Evolutionary conservation across 2,329 filamentous ascomycete species (phyloP), one percentile per base, ranked within the genome.

Genomic region (Beauveria bassiana): DNA sequence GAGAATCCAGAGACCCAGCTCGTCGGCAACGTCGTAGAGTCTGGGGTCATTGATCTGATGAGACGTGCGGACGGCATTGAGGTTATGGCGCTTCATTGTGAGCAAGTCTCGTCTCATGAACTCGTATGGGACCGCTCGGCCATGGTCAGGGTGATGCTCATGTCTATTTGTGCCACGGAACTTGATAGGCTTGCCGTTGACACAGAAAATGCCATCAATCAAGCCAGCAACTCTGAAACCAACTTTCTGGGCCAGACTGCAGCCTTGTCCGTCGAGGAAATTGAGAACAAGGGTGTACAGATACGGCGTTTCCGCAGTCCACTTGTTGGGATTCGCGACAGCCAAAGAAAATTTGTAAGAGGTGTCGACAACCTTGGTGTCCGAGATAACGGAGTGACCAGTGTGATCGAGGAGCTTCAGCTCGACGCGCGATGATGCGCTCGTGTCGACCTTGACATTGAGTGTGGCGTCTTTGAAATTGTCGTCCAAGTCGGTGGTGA

Each of bases 111-210:
- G 72, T 59, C 80, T 77, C 66, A 90, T 79, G n/a, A 81, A 84
- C 0, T 82, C 79, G 31, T 81, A 79, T 0, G 85, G 85, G 1
- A 89, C 83, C 0, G 85, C 79, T 0, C 86, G 81, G 0, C 87
- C 86, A 5, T 79, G 80, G 61, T 79, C 74, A 0, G 86, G 82
- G 66, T 89, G 84, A 65, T 90, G 86, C 62, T 91, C 88, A 65
- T 90, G 88, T 40, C 87, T 79, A 67, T 90, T 90, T 6, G 86
- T 85, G 2, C 88, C 88, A 18, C 85, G 82, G 65, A 91, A 78
- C 16, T 87, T 81, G 60, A 90, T 79, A 0, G 84, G 79, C 22
- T 77, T 78, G 2, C 87, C 86, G 61, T 90, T 90, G 64, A 91
- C 82, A 54, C 79, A 79, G 65, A 88, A 79, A 31, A 87, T 75